phyloP scores from a whole-genome alignment of 306 rosid species.

The Medicago ruthenica region DNA sequence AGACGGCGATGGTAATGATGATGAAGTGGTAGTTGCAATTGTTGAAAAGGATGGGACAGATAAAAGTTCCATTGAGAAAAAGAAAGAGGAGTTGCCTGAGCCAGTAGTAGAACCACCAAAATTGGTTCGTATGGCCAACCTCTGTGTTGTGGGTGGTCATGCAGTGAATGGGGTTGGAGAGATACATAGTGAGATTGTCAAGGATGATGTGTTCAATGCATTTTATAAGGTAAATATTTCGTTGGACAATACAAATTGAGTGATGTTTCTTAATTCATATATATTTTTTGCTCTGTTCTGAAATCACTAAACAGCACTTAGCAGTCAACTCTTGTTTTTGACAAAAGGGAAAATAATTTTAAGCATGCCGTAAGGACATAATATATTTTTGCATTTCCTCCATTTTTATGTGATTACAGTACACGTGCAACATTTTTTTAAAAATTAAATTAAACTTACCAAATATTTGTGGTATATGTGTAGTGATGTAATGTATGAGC shows the following conservation, averaged over 20 bases:
- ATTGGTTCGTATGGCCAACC: constrained; percentile 96
- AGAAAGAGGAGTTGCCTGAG: constrained; percentile 58
- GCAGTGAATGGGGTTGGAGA: constrained; percentile 98
- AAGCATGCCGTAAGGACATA: constrained; percentile 24
- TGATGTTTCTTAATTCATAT: constrained; percentile 24
- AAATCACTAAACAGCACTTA: constrained; percentile 16
- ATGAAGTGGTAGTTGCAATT: constrained; percentile 38
- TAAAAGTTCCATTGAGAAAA: constrained; percentile 45
- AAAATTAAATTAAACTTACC: not conserved
- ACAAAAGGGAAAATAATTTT: constrained; percentile 8
- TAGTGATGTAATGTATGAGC: not conserved
- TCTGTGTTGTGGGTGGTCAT: constrained; percentile 95
- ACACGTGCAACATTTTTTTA: not conserved
- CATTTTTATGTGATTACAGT: constrained; percentile 31
- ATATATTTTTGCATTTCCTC: constrained; percentile 26
- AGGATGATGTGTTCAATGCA: constrained; percentile 88
- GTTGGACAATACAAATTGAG: constrained; percentile 28
- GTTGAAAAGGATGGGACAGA: constrained; percentile 52
- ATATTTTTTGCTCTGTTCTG: not conserved
- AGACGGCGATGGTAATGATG: constrained; percentile 30
- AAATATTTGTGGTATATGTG: not conserved
- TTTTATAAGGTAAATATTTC: constrained; percentile 72
- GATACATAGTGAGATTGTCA: constrained; percentile 96
- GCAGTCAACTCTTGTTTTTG: constrained; percentile 25
- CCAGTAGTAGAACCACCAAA: constrained; percentile 81